Evolutionary conservation across 2,329 filamentous ascomycete species (phyloP), one percentile per base, ranked within the genome.

Genomic region (Cladosporium sp.): DNA sequence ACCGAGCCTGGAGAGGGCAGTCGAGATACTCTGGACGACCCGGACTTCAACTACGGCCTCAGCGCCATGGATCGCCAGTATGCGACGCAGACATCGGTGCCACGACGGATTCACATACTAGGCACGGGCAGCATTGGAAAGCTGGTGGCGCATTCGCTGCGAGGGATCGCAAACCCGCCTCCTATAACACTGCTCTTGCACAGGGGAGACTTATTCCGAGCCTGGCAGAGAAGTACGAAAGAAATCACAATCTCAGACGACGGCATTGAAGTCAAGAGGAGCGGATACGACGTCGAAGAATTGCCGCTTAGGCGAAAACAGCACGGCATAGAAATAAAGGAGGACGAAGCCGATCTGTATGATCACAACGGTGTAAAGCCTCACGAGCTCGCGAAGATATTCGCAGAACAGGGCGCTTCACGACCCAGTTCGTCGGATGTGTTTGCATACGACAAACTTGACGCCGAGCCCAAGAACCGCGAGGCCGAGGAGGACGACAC

Each of bases 101-200:
- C 72, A n/a, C 73, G 80, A 67, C 84, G 88, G 37, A 89, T 96
- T 67, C 88, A 95, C 73, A 84, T 97, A 57, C 80, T 97, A 3
- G 93, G 94, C 12, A 75, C 91, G 12, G 93, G 93, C 40, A 96
- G 92, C 74, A 82, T 97, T 14, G 93, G 93, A 16, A 87, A 87
- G 52, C 86, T 97, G 29, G 87, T 93, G 69, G 92, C 93, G 29
- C 88, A 89, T 74, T 86, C 87, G 26, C 81, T 97, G 12, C 85
- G 87, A 26, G 83, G 85, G 23, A 80, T 88, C 10, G 81, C 83
- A 8, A 78, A 85, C 23, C 83, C 85, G 2, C 91, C 92, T 5
- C 91, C 91, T 0, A 85, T 97, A 44, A 94, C 92, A 0, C 83
- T 97, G 6, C 84, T 97, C n/a, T 83, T 96, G 40, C 90, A 93